These are phyloP conservation scores for Geosiphon pyriformis DNA, from an alignment of 192 early-diverging fungal genomes.

Conservation along the genomic window DNA sequence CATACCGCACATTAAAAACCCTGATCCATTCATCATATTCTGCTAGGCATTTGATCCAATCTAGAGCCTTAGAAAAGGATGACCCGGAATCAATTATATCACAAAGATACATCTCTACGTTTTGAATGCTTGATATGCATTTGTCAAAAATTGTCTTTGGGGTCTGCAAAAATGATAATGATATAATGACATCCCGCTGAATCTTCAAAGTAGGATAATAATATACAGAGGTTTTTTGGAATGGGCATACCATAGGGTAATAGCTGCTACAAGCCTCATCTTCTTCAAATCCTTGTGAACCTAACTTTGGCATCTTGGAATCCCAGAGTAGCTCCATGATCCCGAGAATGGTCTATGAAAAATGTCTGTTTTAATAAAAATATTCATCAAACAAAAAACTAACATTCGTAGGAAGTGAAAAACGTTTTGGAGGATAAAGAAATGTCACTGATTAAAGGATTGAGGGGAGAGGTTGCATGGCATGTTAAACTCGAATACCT, in stretches of 20 bases:
- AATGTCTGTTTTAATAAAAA: not conserved
- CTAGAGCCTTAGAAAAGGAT: not conserved
- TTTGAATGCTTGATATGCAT: not conserved
- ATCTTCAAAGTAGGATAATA: no score
- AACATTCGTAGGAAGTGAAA: not conserved
- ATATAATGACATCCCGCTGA: no score
- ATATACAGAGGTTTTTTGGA: no score
- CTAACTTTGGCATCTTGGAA: not conserved
- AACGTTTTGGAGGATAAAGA: no score
- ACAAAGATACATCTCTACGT: not conserved
- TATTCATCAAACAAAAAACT: not conserved
- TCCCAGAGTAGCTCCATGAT: not conserved
- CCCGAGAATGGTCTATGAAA: not conserved
- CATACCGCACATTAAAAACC: not conserved
- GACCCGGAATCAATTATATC: not conserved
- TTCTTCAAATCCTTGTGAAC: not conserved
- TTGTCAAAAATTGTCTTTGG: not conserved
- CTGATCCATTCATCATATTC: not conserved
- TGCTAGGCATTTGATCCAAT: no score
- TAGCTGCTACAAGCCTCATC: not conserved
- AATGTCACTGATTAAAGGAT: not conserved
- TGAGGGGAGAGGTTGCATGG: not conserved
- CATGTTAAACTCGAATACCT: not conserved
- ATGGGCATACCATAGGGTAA: not conserved
- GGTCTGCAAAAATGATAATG: not conserved